Base-by-base conservation (phyloP, 2,329 filamentous ascomycete genomes). In the Phaeosphaeriaceae sp. region DNA sequence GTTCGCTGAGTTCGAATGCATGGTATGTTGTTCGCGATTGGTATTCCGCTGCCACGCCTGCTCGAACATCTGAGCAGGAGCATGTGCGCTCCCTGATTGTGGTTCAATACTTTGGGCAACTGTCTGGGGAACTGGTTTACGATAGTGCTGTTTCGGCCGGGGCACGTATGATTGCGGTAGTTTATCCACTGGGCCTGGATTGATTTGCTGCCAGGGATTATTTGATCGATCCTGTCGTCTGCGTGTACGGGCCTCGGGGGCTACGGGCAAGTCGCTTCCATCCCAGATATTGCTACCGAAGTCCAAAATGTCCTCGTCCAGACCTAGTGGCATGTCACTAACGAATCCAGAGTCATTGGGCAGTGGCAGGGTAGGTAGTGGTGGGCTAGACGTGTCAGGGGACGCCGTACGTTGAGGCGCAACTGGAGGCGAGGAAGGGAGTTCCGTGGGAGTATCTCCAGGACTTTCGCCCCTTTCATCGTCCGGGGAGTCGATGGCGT, bases 381-480 rank as follows among this genome's bases (percentile, higher is more conserved):
- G 80, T 1, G 94, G 95, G 72, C 94, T 98, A 1, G 93, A 97
- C 24, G 89, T 87, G 25, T 87, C 86, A 4, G 90, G 88, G 24
- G 83, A 81, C 27, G 83, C 81, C 40, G 85, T 85, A 63, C 87
- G 85, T 44, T 67, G 67, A 7, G 70, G 62, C 61, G 93, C 88
- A 1, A 96, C 84, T 1, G 95, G 95, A 15, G 94, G 94, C 3
- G 94, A 98, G 0, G 95, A 98, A 1, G 91, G 91, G 67, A 98
- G 92, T 53, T 92, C 91, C 49, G 88, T 88, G 3, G 92, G 90
- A 52, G 92, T 96, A 55, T 90, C 83, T 22, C 63, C 66, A 6
- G 69, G 70, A 50, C 69, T 73, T 36, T 51, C 68, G 81, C 82
- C 83, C 53, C 82, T 83, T 53, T 78, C 80, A 25, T 82, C 80